phyloP scores from a whole-genome alignment of 1,284 basidiomycete species.

The Trichosporon asahii region DNA sequence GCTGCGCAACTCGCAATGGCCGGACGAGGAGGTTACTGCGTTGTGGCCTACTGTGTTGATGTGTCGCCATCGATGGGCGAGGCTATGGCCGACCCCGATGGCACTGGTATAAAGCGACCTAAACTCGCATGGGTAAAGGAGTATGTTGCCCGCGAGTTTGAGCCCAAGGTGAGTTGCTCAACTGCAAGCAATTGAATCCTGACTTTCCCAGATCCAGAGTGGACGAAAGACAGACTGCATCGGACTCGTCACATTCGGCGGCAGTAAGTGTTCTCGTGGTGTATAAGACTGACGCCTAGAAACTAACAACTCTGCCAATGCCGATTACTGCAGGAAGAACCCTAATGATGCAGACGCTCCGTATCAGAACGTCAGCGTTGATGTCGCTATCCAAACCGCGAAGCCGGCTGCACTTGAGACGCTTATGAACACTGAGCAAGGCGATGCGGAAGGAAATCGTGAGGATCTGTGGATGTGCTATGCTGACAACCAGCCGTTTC shows the following conservation, averaged over 20 bases:
- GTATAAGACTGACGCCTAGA: conserved; percentile 49
- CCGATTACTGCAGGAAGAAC: conserved; percentile 51
- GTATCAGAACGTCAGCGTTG: conserved; percentile 73
- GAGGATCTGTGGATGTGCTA: conserved; percentile 17
- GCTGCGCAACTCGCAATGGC: conserved; percentile 24
- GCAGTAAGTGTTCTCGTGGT: conserved; percentile 55
- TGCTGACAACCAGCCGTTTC: conserved; percentile 64
- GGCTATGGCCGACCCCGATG: conserved; percentile 59
- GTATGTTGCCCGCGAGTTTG: conserved; percentile 79
- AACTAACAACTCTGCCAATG: conserved; percentile 66
- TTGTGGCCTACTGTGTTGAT: conserved; percentile 69
- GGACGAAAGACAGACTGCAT: conserved; percentile 88
- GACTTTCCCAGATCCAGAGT: conserved; percentile 67
- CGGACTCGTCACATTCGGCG: conserved; percentile 78
- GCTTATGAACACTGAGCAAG: conserved; percentile 64
- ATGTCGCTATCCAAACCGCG: conserved; percentile 73
- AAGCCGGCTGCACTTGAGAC: conserved; percentile 71
- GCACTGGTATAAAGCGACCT: conserved; percentile 61
- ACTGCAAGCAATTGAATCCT: background rate
- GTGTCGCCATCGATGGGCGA: conserved; percentile 79
- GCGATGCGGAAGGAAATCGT: conserved; percentile 47
- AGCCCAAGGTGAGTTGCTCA: conserved; percentile 67
- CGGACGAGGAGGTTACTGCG: conserved; percentile 45
- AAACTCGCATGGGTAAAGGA: conserved; percentile 78
- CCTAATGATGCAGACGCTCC: conserved; percentile 44